Evolutionary conservation across 495 filamentous ascomycete species (phyloP), one percentile per base, ranked within the genome.

Genomic region (Immersiella caudata): DNA sequence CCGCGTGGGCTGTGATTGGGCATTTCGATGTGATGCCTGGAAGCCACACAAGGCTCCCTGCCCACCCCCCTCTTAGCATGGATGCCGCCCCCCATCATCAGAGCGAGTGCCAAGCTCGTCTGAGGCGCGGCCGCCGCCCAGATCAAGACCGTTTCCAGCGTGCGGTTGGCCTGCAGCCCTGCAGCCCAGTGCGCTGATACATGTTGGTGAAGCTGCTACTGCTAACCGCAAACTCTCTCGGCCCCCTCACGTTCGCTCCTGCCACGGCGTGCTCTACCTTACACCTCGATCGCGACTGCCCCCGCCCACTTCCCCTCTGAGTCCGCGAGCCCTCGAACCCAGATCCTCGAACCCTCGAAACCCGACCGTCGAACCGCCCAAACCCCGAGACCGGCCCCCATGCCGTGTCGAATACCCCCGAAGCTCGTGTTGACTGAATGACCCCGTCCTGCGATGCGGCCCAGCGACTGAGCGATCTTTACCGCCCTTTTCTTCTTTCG

Each of bases 361-460:
- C 29, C 29, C 3, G 29, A 33, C 8, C 29, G 8, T 33, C 29
- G 29, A 33, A 8, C 29, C 29, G 40, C 40, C 40, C 40, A 12
- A 33, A 18, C 56, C 56, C 56, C 56, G 26, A 59, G 16, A 9
- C 26, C 18, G 62, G 36, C 64, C 46, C 55, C 67, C 49, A 52
- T 29, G 20, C n/a, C 26, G 18, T 27, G 50, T 64, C 52, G 64
- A 51, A 60, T 61, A 59, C 61, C 26, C 51, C 24, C 36, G 14
- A 64, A 50, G 59, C 52, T 66, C 64, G 67, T 64, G 64, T 69
- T 67, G 72, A 71, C 71, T 14, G 20, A 26, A 55, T 55, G 49
- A 14, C 46, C 25, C n/a, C 62, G 65, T 68, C 69, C 68, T 69
- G 70, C 73, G 68, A 75, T 75, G 73, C 36, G 69, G 71, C 71